A percentile compares a stretch with the other conserved stretches of the same genome.
These are phyloP conservation scores for Sambucus nigra DNA, from an alignment of 129 eudicot genomes.

Conservation along the genomic window DNA sequence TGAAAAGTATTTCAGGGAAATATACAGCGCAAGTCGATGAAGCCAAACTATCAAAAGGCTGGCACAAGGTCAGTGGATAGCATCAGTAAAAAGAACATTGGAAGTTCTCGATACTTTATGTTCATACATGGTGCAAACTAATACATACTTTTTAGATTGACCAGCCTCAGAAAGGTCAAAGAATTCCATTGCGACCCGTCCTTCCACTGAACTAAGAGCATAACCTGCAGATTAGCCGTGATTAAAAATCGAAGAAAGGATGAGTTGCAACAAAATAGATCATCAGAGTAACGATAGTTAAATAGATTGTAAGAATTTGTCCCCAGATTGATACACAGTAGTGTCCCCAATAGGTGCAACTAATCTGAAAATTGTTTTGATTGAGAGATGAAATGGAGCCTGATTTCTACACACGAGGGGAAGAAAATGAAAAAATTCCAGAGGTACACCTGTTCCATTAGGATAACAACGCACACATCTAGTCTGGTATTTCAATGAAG, in stretches of 20 bases:
- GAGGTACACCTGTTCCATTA: slow-evolving; percentile 68
- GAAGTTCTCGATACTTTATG: too few relatives aligned
- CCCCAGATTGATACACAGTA: background rate
- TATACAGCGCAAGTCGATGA: background rate
- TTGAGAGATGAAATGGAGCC: background rate
- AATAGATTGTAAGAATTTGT: background rate
- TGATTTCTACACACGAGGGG: too few relatives aligned
- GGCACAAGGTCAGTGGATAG: background rate
- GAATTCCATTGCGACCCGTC: slow-evolving; percentile 95
- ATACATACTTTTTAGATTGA: slow-evolving; percentile 70
- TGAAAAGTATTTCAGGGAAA: background rate
- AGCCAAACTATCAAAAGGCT: background rate
- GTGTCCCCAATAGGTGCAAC: background rate
- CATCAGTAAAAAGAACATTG: too few relatives aligned
- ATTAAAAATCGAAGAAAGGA: background rate
- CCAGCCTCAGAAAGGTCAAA: slow-evolving; percentile 86
- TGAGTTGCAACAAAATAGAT: background rate
- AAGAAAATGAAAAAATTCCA: background rate
- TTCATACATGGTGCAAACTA: background rate
- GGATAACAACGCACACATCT: slow-evolving; percentile 97
- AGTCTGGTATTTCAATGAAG: slow-evolving; percentile 89
- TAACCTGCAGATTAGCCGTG: slow-evolving; percentile 49
- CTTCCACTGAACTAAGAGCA: slow-evolving; percentile 95
- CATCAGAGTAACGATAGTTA: background rate
- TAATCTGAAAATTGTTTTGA: background rate